Base-by-base conservation (phyloP, 169 alveolate species). In the Eimeria falciformis region DNA sequence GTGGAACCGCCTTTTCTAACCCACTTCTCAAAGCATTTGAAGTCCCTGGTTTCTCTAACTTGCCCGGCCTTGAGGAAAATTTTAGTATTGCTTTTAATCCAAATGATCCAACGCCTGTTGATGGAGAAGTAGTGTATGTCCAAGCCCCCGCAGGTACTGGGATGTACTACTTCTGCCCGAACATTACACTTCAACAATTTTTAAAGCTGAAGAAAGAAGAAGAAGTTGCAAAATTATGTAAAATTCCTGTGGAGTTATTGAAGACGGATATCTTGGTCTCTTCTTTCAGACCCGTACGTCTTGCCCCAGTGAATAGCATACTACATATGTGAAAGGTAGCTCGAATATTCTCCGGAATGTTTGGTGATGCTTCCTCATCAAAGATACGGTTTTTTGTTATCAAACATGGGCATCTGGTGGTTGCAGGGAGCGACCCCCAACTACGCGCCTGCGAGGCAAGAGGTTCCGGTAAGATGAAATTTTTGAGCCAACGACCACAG, bases 131-230 rank as follows among this genome's bases (percentile, higher is more conserved):
- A 2, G 89, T 79, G 17, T 79, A 79, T 37, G 53, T 79, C 43
- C 89, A 79, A 50, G 89, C 89, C 14, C 89, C 89, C 5, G 89
- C 89, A 79, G 73, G 89, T 43, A 79, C n/a, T 33, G 89, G 89
- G 21, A 25, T 33, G 66, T 79, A 79, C 40, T 79, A 50, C 73
- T 79, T 9, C 55, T 79, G 89, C 25, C 89, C 73, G 3, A 75
- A 55, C 14, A 27, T 79, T 4, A 79, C 89, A 11, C 53, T 79
- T 53, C 89, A 79, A 21, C 58, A 55, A 18, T 79, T 79, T 43
- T 47, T 79, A 33, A 79, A 55, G 75, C 55, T 79, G 75, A 79
- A 79, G 25, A 79, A 55, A 5, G 55, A 79, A 45, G 89, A 79
- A 9, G 89, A 79, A 55, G 89, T 62, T 23, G 47, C 89, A 23